A percentile compares a stretch with the other conserved stretches of the same genome.
Conservation (phyloP, 1,284 basidiomycete genomes). For the Naganishia sp. region DNA sequence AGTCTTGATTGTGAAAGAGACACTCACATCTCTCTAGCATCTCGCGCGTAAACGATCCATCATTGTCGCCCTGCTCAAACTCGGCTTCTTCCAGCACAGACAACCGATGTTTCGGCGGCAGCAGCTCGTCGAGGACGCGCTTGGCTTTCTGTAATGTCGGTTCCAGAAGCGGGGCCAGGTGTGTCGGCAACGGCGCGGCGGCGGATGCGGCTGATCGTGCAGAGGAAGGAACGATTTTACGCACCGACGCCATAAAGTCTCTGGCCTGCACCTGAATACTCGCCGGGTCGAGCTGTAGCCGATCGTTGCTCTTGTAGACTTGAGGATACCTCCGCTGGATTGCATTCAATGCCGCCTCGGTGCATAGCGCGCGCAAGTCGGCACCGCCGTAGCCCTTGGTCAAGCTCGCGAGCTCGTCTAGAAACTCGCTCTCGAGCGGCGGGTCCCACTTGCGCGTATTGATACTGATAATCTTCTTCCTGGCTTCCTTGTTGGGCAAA, state of each 20-base stretch:
- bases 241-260: constrained; percentile 97
- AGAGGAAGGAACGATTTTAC: constrained; percentile 92
- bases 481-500: constrained; percentile 77
- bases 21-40: constrained; percentile 78
- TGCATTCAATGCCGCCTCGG: constrained; percentile 94
- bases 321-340: constrained; percentile 96
- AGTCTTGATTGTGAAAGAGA: not conserved
- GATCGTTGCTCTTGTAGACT: constrained; percentile 89
- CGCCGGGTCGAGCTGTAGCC: constrained; percentile 81
- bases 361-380: constrained; percentile 89
- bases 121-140: constrained; percentile 64
- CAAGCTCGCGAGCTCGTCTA: constrained; percentile 75
- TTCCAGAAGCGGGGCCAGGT: constrained; percentile 79
- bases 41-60: constrained; percentile 75
- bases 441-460: constrained; percentile 91
- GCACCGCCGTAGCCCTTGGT: constrained; percentile 99
- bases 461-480: constrained; percentile 86
- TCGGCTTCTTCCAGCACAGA: constrained; percentile 91
- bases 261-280: constrained; percentile 82
- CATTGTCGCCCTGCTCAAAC: constrained; percentile 69
- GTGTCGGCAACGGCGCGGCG: constrained; percentile 79
- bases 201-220: constrained; percentile 84
- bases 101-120: constrained; percentile 73
- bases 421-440: constrained; percentile 66
- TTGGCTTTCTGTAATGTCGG: constrained; percentile 72